These are phyloP conservation scores for Nepenthes alata DNA, from an alignment of 179 eudicot species.

Conservation along the genomic window DNA sequence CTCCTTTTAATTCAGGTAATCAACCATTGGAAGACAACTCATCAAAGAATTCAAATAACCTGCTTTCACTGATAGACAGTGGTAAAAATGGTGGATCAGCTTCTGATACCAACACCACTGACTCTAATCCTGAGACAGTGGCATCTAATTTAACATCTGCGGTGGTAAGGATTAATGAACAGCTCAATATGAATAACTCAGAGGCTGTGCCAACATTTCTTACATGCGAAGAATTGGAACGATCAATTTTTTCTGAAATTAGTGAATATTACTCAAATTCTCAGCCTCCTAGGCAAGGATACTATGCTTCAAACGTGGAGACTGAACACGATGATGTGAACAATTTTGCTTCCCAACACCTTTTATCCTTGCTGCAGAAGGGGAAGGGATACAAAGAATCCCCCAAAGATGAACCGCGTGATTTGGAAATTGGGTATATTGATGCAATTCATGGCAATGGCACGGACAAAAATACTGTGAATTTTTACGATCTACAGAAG, in stretches of 20 bases:
- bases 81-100: no score
- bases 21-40: no score
- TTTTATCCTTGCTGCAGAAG: slow-evolving; percentile 1
- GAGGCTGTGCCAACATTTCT: slow-evolving; percentile 30
- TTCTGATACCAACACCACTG: no score
- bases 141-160: no score
- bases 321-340: slow-evolving; percentile 24
- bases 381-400: slow-evolving; percentile 26
- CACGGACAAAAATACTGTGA: slow-evolving; percentile 22
- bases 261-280: slow-evolving; percentile 26
- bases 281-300: slow-evolving; percentile 21
- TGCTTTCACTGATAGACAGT: no score
- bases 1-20: no score
- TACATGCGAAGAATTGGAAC: slow-evolving; percentile 97
- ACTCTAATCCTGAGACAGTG: no score
- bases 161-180: no score
- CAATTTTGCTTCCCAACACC: slow-evolving; percentile 36
- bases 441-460: slow-evolving; percentile 13
- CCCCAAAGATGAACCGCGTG: slow-evolving; percentile 11
- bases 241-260: slow-evolving; percentile 58
- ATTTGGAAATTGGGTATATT: slow-evolving; percentile 15
- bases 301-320: slow-evolving; percentile 17
- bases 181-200: no score
- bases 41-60: no score
- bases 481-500: slow-evolving; percentile 22